Evolutionary conservation across 805 yeast genomes (phyloP), one percentile per base, ranked within the genome.

Genomic region (Sugiyamaella boreocaroliniensis): DNA sequence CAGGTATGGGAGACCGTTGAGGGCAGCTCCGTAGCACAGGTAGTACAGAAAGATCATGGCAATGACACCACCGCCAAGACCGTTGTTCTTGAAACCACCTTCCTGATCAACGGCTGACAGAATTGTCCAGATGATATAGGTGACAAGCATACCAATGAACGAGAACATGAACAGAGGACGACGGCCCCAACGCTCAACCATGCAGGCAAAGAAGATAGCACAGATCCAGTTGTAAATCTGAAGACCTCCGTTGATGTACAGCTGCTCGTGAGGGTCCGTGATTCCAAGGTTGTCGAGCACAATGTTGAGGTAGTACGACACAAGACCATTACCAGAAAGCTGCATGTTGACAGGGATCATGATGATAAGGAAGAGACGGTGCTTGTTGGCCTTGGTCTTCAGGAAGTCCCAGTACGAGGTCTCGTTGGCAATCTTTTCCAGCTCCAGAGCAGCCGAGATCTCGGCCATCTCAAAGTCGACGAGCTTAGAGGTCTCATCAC

Each of bases 281-380:
- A 79, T 76, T 54, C 84, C 83, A 64, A 80, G 77, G 16, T 80
- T 75, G 55, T 68, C 63, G 56, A 79, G 70, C n/a, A 80, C 83
- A 59, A 72, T 70, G 56, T 71, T 69, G 58, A 78, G 64, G 64
- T 77, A 78, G 70, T 77, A 78, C 3, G 58, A 55, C 12, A 47
- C 45, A 2, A 55, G 55, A 10, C 53, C 55, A 47, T 55, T 55
- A 19, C 58, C 58, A 19, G 54, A 52, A 19, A 53, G 37, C 29
- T 53, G 57, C 46, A 47, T 37, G 43, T 34, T 45, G 29, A 42
- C 7, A 4, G 54, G 51, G 14, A 49, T 19, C 16, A 49, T 41
- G 18, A 34, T 43, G 20, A 43, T 43, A 32, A 53, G 45, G 46
- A 52, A 42, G 6, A 53, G 22, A 19, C 57, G 47, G 41, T 45